phyloP scores from a whole-genome alignment of 2,329 filamentous ascomycete genomes.

The Aureobasidium sp. region DNA sequence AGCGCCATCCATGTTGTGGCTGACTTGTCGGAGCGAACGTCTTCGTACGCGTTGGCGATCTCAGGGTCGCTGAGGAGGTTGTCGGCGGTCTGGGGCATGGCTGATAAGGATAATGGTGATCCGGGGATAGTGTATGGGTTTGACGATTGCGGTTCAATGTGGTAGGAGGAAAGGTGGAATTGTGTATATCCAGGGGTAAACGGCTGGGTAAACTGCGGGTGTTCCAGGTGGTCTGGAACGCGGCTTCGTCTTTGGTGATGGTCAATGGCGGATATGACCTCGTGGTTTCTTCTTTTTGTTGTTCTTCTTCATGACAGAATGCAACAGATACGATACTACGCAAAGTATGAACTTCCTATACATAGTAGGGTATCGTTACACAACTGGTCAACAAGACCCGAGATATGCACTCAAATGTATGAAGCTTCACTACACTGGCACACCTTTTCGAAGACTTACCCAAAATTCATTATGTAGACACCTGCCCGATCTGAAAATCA shows the following conservation, averaged over 20 bases:
- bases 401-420: no score
- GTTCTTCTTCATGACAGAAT: no score
- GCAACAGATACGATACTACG: background rate
- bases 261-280: background rate
- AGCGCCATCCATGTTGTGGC: slow-evolving; percentile 11
- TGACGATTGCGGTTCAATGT: background rate
- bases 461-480: no score
- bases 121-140: no score
- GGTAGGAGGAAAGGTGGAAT: background rate
- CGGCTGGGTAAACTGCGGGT: slow-evolving; percentile 2
- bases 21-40: slow-evolving; percentile 4
- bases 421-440: no score
- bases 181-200: slow-evolving; percentile 8
- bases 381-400: no score
- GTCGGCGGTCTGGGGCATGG: slow-evolving; percentile 7
- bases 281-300: background rate
- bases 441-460: no score
- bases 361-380: no score
- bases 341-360: background rate
- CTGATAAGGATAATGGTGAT: background rate
- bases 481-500: no score
- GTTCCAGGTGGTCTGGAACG: background rate
- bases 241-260: background rate
- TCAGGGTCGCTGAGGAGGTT: slow-evolving; percentile 11
- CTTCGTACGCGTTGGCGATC: slow-evolving; percentile 9